These are phyloP conservation scores for Pugionium cornutum DNA, from an alignment of 345 rosid species.

Conservation along the genomic window DNA sequence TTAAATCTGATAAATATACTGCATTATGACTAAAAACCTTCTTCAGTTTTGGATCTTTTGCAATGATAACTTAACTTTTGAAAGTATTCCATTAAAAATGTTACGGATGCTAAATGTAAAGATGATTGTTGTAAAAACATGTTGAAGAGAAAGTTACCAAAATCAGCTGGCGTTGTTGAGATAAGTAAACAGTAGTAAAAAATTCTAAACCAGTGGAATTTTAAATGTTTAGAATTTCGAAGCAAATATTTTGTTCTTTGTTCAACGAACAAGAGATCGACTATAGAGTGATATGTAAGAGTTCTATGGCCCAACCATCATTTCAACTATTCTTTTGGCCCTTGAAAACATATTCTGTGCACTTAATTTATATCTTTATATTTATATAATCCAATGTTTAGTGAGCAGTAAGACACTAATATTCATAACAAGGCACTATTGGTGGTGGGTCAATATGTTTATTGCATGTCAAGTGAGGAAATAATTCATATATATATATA, in stretches of 20 bases:
- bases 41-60: too few relatives aligned
- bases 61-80: too few relatives aligned
- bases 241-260: background rate
- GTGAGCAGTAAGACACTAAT: conserved; percentile 7
- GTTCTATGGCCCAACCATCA: conserved; percentile 2
- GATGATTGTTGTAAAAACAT: too few relatives aligned
- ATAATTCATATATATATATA: background rate
- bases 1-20: too few relatives aligned
- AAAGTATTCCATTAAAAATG: too few relatives aligned
- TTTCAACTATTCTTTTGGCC: background rate
- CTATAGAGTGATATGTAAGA: background rate
- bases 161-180: too few relatives aligned
- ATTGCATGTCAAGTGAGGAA: conserved; percentile 15
- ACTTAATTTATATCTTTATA: background rate
- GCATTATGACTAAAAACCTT: too few relatives aligned
- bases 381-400: background rate
- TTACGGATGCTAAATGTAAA: too few relatives aligned
- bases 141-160: too few relatives aligned
- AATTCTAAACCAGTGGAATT: too few relatives aligned
- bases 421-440: background rate
- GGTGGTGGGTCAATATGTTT: conserved; percentile 12
- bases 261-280: background rate
- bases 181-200: too few relatives aligned
- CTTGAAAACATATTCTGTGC: background rate
- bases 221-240: background rate